A percentile compares a stretch with the other conserved stretches of the same genome.
Conservation (phyloP, 2,329 filamentous ascomycete species). For the Aspergillus bombycis region DNA sequence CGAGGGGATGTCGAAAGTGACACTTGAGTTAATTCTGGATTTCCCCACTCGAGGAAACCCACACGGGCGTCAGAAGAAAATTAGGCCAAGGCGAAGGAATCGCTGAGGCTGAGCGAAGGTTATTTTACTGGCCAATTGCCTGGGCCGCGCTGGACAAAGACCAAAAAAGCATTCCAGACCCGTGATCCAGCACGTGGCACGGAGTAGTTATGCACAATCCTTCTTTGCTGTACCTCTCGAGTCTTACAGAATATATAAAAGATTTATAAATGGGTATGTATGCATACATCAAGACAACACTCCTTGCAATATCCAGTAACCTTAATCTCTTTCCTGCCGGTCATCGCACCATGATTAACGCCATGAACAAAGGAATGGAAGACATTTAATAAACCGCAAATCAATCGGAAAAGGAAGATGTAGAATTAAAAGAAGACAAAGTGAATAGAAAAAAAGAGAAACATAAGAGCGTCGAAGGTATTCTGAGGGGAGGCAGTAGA, state of each 20-base stretch:
- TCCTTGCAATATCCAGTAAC: conserved; percentile 35
- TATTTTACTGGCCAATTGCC: background rate
- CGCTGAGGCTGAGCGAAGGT: background rate
- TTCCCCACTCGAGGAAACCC: background rate
- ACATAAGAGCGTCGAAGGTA: conserved; percentile 11
- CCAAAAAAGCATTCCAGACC: background rate
- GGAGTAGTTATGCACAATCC: background rate
- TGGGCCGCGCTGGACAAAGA: background rate
- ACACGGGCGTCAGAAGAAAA: background rate
- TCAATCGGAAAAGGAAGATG: background rate
- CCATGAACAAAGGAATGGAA: conserved; percentile 29
- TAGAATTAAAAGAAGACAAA: conserved; percentile 16
- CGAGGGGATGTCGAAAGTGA: background rate
- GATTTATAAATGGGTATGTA: conserved; percentile 30
- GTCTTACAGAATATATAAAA: conserved; percentile 5
- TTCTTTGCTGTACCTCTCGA: background rate
- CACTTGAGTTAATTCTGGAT: background rate
- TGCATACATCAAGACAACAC: conserved; percentile 33
- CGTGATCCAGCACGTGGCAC: background rate
- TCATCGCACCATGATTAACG: conserved; percentile 38
- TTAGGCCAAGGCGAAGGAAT: background rate
- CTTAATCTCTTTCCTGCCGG: conserved; percentile 33
- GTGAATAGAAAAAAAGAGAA: conserved; percentile 16
- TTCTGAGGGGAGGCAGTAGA: conserved; percentile 1
- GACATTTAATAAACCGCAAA: conserved; percentile 4